Conservation (phyloP, 2,329 filamentous ascomycete genomes). For the Stemphylium vesicarium region DNA sequence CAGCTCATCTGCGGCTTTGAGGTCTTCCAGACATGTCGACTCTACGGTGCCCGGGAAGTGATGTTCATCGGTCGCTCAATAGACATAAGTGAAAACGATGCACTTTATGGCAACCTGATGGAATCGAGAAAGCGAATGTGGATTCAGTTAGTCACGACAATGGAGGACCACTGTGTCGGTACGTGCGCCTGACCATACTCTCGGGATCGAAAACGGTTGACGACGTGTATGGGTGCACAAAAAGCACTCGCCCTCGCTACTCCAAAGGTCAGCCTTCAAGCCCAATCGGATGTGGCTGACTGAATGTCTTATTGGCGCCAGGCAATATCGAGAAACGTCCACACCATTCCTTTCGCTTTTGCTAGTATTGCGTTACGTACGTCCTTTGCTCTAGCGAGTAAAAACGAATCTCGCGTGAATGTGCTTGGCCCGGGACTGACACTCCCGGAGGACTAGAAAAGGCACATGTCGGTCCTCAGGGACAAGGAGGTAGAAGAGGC, state of each 20-base stretch:
- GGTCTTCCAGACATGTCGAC: no score
- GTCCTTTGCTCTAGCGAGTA: background rate
- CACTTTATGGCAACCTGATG: background rate
- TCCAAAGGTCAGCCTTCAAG: background rate
- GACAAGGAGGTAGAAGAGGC: background rate
- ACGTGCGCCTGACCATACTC: background rate
- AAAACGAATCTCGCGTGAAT: background rate
- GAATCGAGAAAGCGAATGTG: background rate
- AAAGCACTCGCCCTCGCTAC: background rate
- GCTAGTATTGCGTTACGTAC: conserved; percentile 2
- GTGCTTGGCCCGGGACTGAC: background rate
- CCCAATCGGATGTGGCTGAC: conserved; percentile 6
- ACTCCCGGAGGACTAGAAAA: background rate
- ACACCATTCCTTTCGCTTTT: background rate
- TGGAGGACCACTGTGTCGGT: conserved; percentile 2
- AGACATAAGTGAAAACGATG: no score
- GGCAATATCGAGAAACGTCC: conserved; percentile 2
- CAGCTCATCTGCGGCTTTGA: background rate
- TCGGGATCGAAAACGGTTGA: background rate
- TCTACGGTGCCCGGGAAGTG: no score
- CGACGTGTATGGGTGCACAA: background rate
- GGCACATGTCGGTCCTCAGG: background rate
- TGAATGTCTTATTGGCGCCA: background rate
- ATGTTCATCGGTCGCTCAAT: no score
- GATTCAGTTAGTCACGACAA: background rate